Evolutionary conservation across 805 yeast genomes (phyloP).

Genomic region (Candida awuae): DNA sequence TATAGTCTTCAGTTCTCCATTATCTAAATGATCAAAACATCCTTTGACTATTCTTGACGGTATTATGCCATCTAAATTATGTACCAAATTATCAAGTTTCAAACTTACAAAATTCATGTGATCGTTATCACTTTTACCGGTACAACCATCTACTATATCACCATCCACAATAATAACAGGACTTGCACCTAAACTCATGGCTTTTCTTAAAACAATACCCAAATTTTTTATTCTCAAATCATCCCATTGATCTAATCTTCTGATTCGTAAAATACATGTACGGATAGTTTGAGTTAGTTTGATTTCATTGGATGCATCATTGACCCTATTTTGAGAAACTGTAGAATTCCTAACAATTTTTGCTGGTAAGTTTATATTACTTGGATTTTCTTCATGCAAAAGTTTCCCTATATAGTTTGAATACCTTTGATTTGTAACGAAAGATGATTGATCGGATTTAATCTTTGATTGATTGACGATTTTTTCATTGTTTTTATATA

Average conservation of each 20-base stretch:
- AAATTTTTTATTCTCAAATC: constrained; percentile 1
- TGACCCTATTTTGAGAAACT: constrained; percentile 1
- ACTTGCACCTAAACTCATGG: constrained; percentile 45
- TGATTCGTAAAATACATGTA: constrained; percentile 49
- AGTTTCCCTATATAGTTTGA: constrained; percentile 27
- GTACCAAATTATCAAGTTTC: constrained; percentile 7
- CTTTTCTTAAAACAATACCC: constrained; percentile 9
- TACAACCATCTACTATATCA: constrained; percentile 15
- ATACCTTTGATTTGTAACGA: constrained; percentile 25
- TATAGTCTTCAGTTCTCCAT: constrained; percentile 18
- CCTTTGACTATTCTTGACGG: constrained; percentile 28
- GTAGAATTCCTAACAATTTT: background rate
- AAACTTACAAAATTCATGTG: constrained; percentile 17
- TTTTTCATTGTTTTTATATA: constrained; percentile 21
- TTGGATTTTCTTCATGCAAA: constrained; percentile 18
- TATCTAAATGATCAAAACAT: constrained; percentile 28
- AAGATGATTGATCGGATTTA: background rate
- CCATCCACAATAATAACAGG: constrained; percentile 60
- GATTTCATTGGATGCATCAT: constrained; percentile 17
- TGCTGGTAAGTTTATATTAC: too few species aligned
- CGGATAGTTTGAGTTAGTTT: constrained; percentile 36
- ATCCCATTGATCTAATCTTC: constrained; percentile 28
- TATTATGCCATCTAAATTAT: constrained; percentile 2
- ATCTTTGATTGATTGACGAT: constrained; percentile 7
- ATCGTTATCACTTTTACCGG: constrained; percentile 8